Base-by-base conservation (phyloP, 306 rosid genomes). In the Comarum palustre region DNA sequence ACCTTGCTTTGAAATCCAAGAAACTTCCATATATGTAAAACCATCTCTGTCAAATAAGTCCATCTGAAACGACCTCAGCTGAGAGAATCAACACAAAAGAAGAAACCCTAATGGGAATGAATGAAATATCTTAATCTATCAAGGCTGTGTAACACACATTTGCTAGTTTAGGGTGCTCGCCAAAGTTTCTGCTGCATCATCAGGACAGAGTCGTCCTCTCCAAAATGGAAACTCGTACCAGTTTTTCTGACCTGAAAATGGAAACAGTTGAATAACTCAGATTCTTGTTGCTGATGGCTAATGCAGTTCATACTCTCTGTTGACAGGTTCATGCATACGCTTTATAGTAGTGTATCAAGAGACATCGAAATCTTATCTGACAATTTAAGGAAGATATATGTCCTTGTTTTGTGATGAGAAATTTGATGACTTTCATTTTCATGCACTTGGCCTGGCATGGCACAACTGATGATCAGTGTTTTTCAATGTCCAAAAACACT, bases 221-320 rank as follows among this genome's bases (percentile, higher is more conserved):
- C 73, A 47, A 48, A 55, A n/a, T 78, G 73, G 87, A 80, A 83
- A 84, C 77, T 74, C 81, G 84, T 72, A 80, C 24, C 79, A 16
- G 55, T 73, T 77, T 32, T 29, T 48, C 80, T 74, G 31, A 8
- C 78, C 16, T 42, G 58, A 61, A 65, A 19, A 63, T 31, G 77
- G 77, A 84, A 73, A 5, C 5, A 25, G 19, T 59, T 29, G 65
- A 59, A 59, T 13, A 8, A 5, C 67, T 58, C 71, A 27, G 22
- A 69, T 79, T 80, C 59, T 73, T 39, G 24, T 73, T 46, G 24
- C 65, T 77, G 69, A 79, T 82, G 16, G 45, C 45, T 10, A 2
- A 9, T 41, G 45, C 45, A 41, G 15, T 55, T 55, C 62, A 55
- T 24, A 24, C 57, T 50, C 12, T 15, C 17, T 10, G 41, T 39